A percentile compares a stretch with the other conserved stretches of the same genome.
Evolutionary conservation across 352 stramenopile genomes (phyloP).

Genomic region (Pythium biforme): DNA sequence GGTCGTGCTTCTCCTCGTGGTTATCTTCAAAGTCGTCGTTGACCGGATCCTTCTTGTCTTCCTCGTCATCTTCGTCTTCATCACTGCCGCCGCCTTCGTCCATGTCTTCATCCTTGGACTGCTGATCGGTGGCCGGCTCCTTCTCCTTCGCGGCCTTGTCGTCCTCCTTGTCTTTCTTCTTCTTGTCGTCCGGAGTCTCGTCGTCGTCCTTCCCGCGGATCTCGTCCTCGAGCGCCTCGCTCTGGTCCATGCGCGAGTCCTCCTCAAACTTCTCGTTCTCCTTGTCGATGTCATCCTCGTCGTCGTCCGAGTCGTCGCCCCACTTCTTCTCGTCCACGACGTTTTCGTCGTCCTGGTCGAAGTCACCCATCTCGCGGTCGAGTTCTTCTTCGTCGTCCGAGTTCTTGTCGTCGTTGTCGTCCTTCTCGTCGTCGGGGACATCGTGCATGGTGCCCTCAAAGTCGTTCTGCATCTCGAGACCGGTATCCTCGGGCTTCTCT

Average conservation of each 20-base stretch:
- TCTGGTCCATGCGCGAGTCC: slow-evolving; percentile 74
- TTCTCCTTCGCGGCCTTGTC: slow-evolving; percentile 57
- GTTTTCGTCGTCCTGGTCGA: slow-evolving; percentile 95
- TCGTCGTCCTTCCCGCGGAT: slow-evolving; percentile 86
- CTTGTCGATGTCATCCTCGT: slow-evolving; percentile 95
- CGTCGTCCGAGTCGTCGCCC: slow-evolving; percentile 91
- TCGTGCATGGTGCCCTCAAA: slow-evolving; percentile 99
- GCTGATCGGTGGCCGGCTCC: slow-evolving; percentile 62
- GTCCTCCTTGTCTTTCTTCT: slow-evolving; percentile 82
- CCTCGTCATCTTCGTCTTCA: slow-evolving; percentile 51
- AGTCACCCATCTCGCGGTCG: slow-evolving; percentile 99
- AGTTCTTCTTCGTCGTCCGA: slow-evolving; percentile 94
- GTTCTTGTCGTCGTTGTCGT: slow-evolving; percentile 85
- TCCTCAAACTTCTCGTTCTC: slow-evolving; percentile 95
- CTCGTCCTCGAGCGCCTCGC: slow-evolving; percentile 82
- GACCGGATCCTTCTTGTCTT: slow-evolving; percentile 73
- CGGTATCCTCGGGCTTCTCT: slow-evolving; percentile 88
- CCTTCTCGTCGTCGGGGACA: slow-evolving; percentile 90
- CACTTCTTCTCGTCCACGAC: slow-evolving; percentile 99
- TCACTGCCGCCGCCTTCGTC: slow-evolving; percentile 51
- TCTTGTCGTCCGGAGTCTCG: slow-evolving; percentile 44
- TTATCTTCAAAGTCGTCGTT: slow-evolving; percentile 78
- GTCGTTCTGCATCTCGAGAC: slow-evolving; percentile 99
- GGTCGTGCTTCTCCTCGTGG: slow-evolving; percentile 49
- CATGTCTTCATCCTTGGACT: slow-evolving; percentile 47